phyloP scores from a whole-genome alignment of 352 stramenopile genomes.

The Phytophthora litchii region DNA sequence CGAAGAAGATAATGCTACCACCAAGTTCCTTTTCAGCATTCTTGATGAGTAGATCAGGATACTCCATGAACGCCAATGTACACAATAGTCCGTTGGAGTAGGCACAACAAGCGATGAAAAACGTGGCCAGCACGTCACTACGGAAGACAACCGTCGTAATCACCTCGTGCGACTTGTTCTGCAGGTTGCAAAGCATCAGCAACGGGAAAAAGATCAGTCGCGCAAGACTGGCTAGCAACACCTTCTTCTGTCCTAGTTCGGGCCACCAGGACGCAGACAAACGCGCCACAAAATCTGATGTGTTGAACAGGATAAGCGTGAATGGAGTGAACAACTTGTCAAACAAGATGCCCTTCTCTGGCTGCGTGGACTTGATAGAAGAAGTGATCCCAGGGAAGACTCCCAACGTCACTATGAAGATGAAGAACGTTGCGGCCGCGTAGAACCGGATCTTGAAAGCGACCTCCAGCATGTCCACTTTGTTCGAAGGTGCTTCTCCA shows the following conservation, averaged over 20 bases:
- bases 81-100: constrained; percentile 79
- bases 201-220: constrained; percentile 67
- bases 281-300: constrained; percentile 71
- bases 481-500: constrained; percentile 10
- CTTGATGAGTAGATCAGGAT: constrained; percentile 54
- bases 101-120: constrained; percentile 62
- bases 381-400: constrained; percentile 83
- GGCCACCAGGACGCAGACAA: constrained; percentile 52
- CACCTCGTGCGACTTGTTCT: constrained; percentile 65
- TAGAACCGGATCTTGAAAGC: constrained; percentile 71
- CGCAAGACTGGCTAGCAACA: constrained; percentile 47
- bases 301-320: constrained; percentile 82
- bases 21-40: constrained; percentile 75
- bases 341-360: constrained; percentile 51
- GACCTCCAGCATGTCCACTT: constrained; percentile 55
- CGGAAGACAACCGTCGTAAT: constrained; percentile 79
- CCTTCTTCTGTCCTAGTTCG: constrained; percentile 33
- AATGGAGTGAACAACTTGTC: constrained; percentile 77
- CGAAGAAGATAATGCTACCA: constrained; percentile 85
- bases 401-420: constrained; percentile 79
- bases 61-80: constrained; percentile 83
- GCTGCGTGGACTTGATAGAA: constrained; percentile 62
- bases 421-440: constrained; percentile 63
- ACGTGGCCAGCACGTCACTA: constrained; percentile 64
- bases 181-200: constrained; percentile 79